phyloP scores from a whole-genome alignment of 164 flowering plant species.

The Sedum album region DNA sequence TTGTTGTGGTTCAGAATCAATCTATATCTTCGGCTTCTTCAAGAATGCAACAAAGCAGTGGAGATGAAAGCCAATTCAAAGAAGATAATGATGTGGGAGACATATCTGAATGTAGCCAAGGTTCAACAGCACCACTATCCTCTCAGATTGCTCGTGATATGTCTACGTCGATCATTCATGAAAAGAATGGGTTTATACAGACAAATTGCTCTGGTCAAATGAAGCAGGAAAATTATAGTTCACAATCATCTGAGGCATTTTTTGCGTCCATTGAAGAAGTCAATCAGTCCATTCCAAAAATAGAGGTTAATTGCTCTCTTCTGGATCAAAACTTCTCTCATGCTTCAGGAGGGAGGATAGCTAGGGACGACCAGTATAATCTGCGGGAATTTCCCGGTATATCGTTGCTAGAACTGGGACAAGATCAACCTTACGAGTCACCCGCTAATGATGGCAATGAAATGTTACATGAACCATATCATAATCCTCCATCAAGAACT shows the following conservation, averaged over 20 bases:
- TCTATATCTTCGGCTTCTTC: constrained; percentile 36
- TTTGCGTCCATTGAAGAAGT: constrained; percentile 34
- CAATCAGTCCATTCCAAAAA: constrained; percentile 28
- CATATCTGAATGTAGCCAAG: constrained; percentile 77
- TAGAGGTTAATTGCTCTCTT: constrained; percentile 18
- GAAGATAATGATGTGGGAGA: constrained; percentile 46
- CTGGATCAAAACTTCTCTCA: constrained; percentile 22
- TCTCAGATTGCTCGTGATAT: constrained; percentile 42
- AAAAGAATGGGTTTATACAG: constrained; percentile 21
- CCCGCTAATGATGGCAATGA: not conserved
- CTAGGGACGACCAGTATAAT: constrained; percentile 18
- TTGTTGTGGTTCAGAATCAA: constrained; percentile 32
- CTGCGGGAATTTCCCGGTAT: constrained; percentile 16
- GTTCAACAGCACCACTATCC: constrained; percentile 28
- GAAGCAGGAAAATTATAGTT: constrained; percentile 28
- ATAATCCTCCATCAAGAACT: not conserved
- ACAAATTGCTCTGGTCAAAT: constrained; percentile 27
- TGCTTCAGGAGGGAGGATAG: constrained; percentile 24
- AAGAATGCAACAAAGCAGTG: constrained; percentile 38
- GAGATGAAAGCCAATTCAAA: constrained; percentile 34
- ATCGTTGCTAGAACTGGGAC: constrained; percentile 5
- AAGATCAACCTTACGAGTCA: not conserved
- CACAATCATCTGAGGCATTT: constrained; percentile 32
- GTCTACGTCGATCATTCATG: constrained; percentile 19
- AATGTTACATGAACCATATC: not conserved